These are phyloP conservation scores for Metarhizium robertsii DNA, from an alignment of 2,329 filamentous ascomycete genomes.

Conservation along the genomic window DNA sequence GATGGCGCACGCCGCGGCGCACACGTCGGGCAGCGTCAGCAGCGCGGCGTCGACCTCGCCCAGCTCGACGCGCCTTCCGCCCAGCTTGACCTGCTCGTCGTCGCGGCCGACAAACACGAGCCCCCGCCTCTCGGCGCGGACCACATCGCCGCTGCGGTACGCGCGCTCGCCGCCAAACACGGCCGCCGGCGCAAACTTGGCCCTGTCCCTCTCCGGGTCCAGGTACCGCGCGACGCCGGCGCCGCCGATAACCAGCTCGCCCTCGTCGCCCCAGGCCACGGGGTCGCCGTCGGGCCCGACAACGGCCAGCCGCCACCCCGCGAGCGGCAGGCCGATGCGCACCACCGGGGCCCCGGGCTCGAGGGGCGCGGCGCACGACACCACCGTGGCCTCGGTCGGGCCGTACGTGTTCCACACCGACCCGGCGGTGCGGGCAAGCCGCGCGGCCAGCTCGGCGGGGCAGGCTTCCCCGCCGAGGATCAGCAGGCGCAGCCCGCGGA, in stretches of 20 bases:
- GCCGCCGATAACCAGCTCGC: conserved; percentile 15
- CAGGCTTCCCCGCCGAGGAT: conserved; percentile 16
- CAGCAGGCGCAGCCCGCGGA: conserved; percentile 11
- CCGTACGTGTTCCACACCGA: conserved; percentile 17
- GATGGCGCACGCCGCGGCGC: conserved; percentile 10
- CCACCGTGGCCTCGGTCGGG: conserved; percentile 15
- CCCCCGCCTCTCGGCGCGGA: conserved; percentile 13
- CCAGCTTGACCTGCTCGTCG: conserved; percentile 20
- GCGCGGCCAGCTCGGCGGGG: conserved; percentile 10
- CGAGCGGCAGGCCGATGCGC: conserved; percentile 13
- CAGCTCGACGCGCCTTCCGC: conserved; percentile 17
- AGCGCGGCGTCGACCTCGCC: conserved; percentile 17
- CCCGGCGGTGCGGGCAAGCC: conserved; percentile 10
- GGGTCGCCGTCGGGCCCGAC: conserved; percentile 31
- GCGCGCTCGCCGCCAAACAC: conserved; percentile 13
- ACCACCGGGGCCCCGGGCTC: conserved; percentile 8
- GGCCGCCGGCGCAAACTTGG: conserved; percentile 11
- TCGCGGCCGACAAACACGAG: conserved; percentile 16
- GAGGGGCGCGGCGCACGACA: conserved; percentile 12
- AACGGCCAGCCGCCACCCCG: conserved; percentile 14
- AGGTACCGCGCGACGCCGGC: conserved; percentile 15
- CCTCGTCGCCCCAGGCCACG: conserved; percentile 22
- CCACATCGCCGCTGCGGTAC: conserved; percentile 17
- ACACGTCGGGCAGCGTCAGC: conserved; percentile 12
- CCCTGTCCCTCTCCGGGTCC: conserved; percentile 10